Evolutionary conservation across 306 rosid genomes (phyloP), one percentile per base, ranked within the genome.

Genomic region (Alnus glutinosa): DNA sequence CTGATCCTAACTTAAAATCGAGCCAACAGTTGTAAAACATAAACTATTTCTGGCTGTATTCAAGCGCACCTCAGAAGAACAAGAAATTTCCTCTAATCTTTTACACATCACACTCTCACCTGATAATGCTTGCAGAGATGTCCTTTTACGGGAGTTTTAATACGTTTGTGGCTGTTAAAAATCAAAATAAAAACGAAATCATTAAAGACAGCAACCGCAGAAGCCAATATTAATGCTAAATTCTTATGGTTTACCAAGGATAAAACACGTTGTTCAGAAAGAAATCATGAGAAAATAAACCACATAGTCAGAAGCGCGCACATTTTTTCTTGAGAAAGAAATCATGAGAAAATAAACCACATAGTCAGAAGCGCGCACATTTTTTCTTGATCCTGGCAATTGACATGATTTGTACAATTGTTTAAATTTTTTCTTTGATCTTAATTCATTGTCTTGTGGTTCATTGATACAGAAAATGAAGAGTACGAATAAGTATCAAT

Each of bases 91-190:
- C 66, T 28, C 58, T 59, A 42, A 42, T 42, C 46, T 42, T 42
- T 42, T 42, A 42, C 46, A 15, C 14, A 28, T 8, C 5, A 15
- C 28, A 23, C 14, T 10, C 34, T 64, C 70, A 64, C 70, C 70
- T 64, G 70, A 64, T 36, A 15, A 64, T 64, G 70, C 48, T 64
- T 64, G 70, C 70, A 64, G 47, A 64, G 70, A 34, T 64, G 70
- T 64, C 70, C 70, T 64, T 64, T 64, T 46, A 64, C 70, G 37
- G 70, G 70, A 34, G 70, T 64, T 7, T 36, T 64, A 46, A 64
- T 36, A 64, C 70, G 70, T 37, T 64, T 64, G 48, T 64, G 70
- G 70, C 70, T 64, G 70, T 36, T 64, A 37, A 64, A 34, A 64
- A 55, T n/a, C 19, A 39, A 64, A 36, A 64, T 8, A 36, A 64